These are phyloP conservation scores for Jaapia argillacea DNA, from an alignment of 768 basidiomycete genomes.

Conservation along the genomic window DNA sequence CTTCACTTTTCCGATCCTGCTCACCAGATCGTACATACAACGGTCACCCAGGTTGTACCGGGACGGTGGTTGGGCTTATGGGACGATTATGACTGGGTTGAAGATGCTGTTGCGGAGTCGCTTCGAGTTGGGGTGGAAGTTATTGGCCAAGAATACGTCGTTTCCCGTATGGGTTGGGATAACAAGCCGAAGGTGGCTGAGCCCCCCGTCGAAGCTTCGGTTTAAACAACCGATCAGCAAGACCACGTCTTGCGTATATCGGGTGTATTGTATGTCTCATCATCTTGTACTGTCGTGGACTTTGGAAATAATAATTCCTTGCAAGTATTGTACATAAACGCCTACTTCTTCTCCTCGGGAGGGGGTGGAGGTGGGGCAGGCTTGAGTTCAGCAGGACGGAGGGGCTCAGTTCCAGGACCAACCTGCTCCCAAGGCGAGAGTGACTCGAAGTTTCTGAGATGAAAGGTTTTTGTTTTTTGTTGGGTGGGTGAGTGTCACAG, in stretches of 20 bases:
- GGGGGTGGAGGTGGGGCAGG: conserved; percentile 66
- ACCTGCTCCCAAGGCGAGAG: conserved; percentile 94
- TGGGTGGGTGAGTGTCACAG: too few relatives aligned
- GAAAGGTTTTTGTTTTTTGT: too few relatives aligned
- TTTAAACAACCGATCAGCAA: too few relatives aligned
- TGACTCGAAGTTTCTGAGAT: conserved; percentile 84
- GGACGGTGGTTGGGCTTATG: conserved; percentile 81
- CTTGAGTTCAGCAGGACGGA: conserved; percentile 64
- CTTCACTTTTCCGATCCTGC: conserved; percentile 64
- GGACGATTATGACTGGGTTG: conserved; percentile 94
- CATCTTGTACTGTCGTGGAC: not conserved
- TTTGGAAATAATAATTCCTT: not conserved
- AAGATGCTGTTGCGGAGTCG: conserved; percentile 85
- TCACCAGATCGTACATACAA: conserved; percentile 68
- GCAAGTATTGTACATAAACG: not conserved
- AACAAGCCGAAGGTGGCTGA: conserved; percentile 17
- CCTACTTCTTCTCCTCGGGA: conserved; percentile 74
- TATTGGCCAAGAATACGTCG: conserved; percentile 87
- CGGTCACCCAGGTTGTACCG: conserved; percentile 78
- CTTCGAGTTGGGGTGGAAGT: conserved; percentile 81
- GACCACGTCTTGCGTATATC: too few relatives aligned
- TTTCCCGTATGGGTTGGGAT: conserved; percentile 77
- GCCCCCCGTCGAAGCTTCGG: conserved; percentile 5
- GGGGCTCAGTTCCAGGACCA: conserved; percentile 50
- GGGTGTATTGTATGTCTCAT: too few relatives aligned